phyloP scores from a whole-genome alignment of 768 basidiomycete species.

The Trametes maxima region DNA sequence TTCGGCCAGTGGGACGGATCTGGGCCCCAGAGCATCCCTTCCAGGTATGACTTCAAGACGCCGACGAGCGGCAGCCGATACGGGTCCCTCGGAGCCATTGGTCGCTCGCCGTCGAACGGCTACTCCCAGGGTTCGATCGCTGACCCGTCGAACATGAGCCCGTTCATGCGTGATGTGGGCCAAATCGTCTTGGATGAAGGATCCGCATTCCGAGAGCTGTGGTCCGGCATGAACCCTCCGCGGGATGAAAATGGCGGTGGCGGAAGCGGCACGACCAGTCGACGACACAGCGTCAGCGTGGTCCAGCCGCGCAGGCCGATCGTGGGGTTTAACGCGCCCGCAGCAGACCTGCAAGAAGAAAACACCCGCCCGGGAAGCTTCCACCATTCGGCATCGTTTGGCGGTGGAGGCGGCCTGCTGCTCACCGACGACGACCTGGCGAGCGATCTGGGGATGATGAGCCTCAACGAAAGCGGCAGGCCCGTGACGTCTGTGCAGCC shows the following conservation, averaged over 20 bases:
- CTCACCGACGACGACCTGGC: conserved; percentile 83
- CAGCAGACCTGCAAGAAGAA: conserved; percentile 48
- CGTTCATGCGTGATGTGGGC: conserved; percentile 82
- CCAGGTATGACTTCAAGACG: conserved; percentile 63
- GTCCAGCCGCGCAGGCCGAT: conserved; percentile 73
- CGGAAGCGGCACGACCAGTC: conserved; percentile 80
- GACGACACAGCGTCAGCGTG: conserved; percentile 82
- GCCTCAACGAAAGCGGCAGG: conserved; percentile 40
- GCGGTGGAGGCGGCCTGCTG: conserved; percentile 60
- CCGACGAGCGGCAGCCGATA: conserved; percentile 65
- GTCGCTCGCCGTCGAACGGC: conserved; percentile 57
- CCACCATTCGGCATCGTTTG: conserved; percentile 38
- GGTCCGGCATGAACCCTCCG: conserved; percentile 69
- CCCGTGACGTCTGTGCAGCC: conserved; percentile 47
- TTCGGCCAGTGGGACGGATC: conserved; percentile 59
- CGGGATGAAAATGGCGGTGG: conserved; percentile 63
- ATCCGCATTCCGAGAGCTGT: conserved; percentile 70
- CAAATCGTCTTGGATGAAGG: conserved; percentile 78
- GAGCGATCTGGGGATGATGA: conserved; percentile 65
- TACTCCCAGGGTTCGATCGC: conserved; percentile 45
- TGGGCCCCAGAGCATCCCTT: conserved; percentile 54
- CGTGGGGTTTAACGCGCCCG: conserved; percentile 69
- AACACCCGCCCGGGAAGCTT: conserved; percentile 31
- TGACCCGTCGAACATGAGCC: conserved; percentile 79
- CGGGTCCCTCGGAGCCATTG: conserved; percentile 58